Evolutionary conservation across 306 rosid genomes (phyloP).

Genomic region (Casuarina cunninghamiana): DNA sequence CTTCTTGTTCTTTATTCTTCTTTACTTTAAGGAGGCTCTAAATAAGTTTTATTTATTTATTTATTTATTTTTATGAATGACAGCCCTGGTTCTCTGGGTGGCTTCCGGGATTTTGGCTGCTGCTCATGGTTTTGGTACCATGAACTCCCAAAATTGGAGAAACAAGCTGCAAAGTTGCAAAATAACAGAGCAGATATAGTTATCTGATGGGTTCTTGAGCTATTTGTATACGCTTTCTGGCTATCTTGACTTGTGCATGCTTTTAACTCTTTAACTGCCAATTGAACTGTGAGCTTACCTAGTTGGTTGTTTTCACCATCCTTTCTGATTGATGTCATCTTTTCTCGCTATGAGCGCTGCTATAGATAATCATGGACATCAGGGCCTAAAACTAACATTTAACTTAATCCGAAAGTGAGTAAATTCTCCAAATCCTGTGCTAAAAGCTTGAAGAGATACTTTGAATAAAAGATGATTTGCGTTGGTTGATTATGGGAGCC

Average conservation of each 20-base stretch:
- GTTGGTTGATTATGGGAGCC: too few species aligned
- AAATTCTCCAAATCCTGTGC: too few species aligned
- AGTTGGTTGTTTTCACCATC: background rate
- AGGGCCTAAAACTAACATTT: background rate
- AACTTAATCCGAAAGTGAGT: background rate
- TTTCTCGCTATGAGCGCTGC: background rate
- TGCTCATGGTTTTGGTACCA: constrained; percentile 47
- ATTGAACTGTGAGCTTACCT: background rate
- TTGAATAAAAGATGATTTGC: too few species aligned
- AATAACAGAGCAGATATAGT: background rate
- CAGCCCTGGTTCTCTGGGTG: constrained; percentile 18
- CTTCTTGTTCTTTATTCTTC: constrained; percentile 11
- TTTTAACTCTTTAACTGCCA: constrained; percentile 10
- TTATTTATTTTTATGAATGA: constrained; percentile 34
- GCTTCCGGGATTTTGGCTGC: constrained; percentile 28
- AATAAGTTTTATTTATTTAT: constrained; percentile 20
- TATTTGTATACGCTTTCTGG: constrained; percentile 35
- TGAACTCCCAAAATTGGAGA: constrained; percentile 25
- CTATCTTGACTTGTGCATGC: constrained; percentile 17
- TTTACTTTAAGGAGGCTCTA: constrained; percentile 36
- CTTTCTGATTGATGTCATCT: background rate
- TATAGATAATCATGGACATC: background rate
- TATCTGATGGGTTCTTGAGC: constrained; percentile 22
- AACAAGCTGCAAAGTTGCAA: constrained; percentile 30
- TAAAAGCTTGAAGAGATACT: too few species aligned